phyloP scores from a whole-genome alignment of 257 asterid genomes.

The Solanum appendiculatum region DNA sequence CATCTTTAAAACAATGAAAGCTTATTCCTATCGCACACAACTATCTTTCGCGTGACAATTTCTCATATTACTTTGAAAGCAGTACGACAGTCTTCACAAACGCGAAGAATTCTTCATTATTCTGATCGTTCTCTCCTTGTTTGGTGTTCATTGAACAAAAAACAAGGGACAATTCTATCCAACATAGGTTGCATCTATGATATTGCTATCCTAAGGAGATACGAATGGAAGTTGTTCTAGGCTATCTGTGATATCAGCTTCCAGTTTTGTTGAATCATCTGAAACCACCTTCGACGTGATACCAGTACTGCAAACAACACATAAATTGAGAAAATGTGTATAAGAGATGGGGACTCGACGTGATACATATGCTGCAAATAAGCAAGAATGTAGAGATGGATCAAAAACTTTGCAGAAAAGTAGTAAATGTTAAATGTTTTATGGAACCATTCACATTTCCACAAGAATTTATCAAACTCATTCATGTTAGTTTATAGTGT shows the following conservation, averaged over 20 bases:
- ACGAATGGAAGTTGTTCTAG: neutral
- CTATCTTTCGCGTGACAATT: constrained; percentile 28
- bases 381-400: neutral
- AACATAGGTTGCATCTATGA: neutral
- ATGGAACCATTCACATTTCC: neutral
- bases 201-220: neutral
- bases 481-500: neutral
- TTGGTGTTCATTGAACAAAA: constrained; percentile 34
- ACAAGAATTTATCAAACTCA: neutral
- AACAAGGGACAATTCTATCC: constrained; percentile 31
- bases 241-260: neutral
- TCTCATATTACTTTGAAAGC: constrained; percentile 41
- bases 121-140: constrained; percentile 30
- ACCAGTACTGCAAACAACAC: neutral
- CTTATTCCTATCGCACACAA: constrained; percentile 41
- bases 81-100: constrained; percentile 59
- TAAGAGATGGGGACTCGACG: neutral
- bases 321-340: neutral
- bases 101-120: constrained; percentile 45
- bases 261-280: neutral
- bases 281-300: neutral
- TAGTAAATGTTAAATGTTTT: neutral
- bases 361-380: neutral
- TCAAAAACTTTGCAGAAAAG: neutral
- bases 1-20: constrained; percentile 48